A percentile compares a stretch with the other conserved stretches of the same genome.
phyloP scores from a whole-genome alignment of 208 protist species.

The Perkinsela sp. region DNA sequence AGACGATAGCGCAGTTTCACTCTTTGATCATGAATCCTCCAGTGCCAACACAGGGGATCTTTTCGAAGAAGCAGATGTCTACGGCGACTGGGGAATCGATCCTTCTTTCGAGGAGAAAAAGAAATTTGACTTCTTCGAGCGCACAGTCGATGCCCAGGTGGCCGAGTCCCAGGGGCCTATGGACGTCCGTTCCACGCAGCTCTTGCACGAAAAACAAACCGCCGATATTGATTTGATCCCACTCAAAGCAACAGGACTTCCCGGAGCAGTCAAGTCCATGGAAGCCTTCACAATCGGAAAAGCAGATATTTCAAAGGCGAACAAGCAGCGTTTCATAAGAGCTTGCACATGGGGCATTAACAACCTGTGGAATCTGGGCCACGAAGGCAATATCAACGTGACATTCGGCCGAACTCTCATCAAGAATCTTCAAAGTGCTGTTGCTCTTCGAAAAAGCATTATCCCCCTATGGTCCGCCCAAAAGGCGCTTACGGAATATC shows the following conservation, averaged over 20 bases:
- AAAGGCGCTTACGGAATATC: not conserved
- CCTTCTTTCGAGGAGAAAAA: constrained; percentile 37
- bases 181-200: constrained; percentile 38
- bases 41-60: constrained; percentile 37
- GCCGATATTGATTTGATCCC: constrained; percentile 17
- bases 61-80: constrained; percentile 57
- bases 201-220: constrained; percentile 33
- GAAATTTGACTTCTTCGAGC: constrained; percentile 39
- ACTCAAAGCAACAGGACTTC: constrained; percentile 20
- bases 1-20: constrained; percentile 7
- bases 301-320: constrained; percentile 23
- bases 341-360: constrained; percentile 45
- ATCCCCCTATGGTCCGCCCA: not conserved
- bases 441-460: not conserved
- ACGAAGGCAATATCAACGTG: constrained; percentile 57
- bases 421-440: not conserved
- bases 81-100: constrained; percentile 62
- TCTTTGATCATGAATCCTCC: constrained; percentile 11
- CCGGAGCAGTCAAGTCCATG: constrained; percentile 17
- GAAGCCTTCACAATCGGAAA: constrained; percentile 16
- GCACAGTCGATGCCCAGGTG: constrained; percentile 6
- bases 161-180: constrained; percentile 6
- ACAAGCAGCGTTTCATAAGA: constrained; percentile 27
- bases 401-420: not conserved
- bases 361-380: constrained; percentile 62